Base-by-base conservation (phyloP, 805 yeast species). In the Blastobotrys muscicola region DNA sequence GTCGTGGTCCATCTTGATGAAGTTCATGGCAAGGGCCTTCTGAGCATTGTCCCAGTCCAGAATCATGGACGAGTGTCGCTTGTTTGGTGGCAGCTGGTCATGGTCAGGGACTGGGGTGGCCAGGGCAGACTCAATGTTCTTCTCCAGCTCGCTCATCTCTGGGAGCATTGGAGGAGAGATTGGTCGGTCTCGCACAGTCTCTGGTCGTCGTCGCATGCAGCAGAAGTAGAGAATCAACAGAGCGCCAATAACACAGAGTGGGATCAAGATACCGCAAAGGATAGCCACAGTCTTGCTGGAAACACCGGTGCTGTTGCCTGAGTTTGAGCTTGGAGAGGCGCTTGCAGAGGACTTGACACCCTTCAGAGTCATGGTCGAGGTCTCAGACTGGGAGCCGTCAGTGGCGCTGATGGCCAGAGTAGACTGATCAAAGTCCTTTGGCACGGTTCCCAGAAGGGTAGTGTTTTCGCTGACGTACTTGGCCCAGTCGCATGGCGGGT, bases 181-280 rank as follows among this genome's bases (percentile, higher is more conserved):
- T 45, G 65, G 37, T 46, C 45, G 43, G 53, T 49, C 55, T 7
- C 52, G 53, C 37, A 53, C 53, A 48, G 48, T 45, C 36, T 41
- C 38, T 52, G 54, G 40, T 43, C 67, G 53, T 47, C 71, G 67
- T 12, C 72, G 69, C 57, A 71, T 67, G 67, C 73, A 71, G 53
- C 78, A 78, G 54, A 85, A 75, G 52, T 73, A 68, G 48, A 81
- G 65, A 4, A 85, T 40, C 2, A 80, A 68, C 0, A 76, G 71
- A 2, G 77, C 51, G 7, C 78, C 53, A 0, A 83, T 53, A 1
- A 72, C 71, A 2, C 76, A 64, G 0, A 73, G 57, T 1, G 95
- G 95, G 38, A 92, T 71, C 1, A 82, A 85, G n/a, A 84, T 89
- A 44, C 96, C 97, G 47, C 89, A 72, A 3, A 89, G 95, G 57